Percentiles rank a stretch among this genome's conserved stretches.
These are phyloP conservation scores for Fusarium incarnatum DNA, from an alignment of 2,329 filamentous ascomycete species.

Conservation along the genomic window DNA sequence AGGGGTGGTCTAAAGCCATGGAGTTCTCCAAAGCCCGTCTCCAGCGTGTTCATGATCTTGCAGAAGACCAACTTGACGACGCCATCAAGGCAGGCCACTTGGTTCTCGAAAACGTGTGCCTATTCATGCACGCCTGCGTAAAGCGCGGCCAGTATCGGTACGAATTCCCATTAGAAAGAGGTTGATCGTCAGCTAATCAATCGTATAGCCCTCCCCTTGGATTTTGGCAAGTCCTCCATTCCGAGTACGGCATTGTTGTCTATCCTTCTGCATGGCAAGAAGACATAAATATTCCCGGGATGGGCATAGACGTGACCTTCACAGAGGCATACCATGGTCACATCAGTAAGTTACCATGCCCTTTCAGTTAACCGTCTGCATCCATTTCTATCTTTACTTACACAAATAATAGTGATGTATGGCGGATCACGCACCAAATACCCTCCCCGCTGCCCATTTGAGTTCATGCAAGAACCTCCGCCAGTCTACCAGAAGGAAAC, in stretches of 20 bases:
- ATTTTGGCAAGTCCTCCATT: constrained; percentile 54
- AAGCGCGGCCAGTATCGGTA: constrained; percentile 54
- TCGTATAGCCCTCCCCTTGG: constrained; percentile 50
- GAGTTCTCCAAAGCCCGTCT: constrained; percentile 52
- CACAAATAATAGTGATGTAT: constrained; percentile 50
- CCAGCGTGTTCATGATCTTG: constrained; percentile 48
- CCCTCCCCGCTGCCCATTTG: constrained; percentile 54
- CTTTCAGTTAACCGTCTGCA: background rate
- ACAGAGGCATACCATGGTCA: constrained; percentile 54
- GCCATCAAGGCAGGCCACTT: constrained; percentile 50
- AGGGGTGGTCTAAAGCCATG: constrained; percentile 55
- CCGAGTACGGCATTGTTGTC: constrained; percentile 56
- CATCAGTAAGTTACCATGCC: constrained; percentile 47
- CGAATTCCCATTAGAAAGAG: background rate
- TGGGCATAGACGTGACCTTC: constrained; percentile 52
- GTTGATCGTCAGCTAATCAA: constrained; percentile 1
- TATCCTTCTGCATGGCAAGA: constrained; percentile 56
- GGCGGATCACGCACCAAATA: constrained; percentile 45
- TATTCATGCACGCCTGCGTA: constrained; percentile 56
- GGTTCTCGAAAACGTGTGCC: constrained; percentile 54
- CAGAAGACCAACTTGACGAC: constrained; percentile 50
- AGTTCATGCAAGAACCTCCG: constrained; percentile 54
- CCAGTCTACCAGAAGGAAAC: constrained; percentile 50
- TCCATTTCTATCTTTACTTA: constrained; percentile 2
- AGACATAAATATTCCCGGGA: constrained; percentile 49